Base-by-base conservation (phyloP, 2,329 filamentous ascomycete genomes). In the Trichoderma koningii region DNA sequence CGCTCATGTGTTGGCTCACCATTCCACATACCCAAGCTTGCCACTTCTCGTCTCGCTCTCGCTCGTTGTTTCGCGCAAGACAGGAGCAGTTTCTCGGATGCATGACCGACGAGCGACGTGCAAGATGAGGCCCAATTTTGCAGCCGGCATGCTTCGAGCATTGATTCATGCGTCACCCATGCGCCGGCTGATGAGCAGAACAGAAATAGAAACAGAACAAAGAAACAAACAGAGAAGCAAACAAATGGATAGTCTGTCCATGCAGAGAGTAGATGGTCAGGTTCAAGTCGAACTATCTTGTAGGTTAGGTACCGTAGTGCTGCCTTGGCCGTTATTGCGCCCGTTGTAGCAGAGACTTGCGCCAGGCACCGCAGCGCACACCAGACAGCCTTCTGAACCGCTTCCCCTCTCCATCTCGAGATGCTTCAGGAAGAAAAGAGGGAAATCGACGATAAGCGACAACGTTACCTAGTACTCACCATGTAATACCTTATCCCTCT, bases 21-120 rank as follows among this genome's bases (percentile, higher is more conserved):
- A 23, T 23, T 3, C 2, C 3, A 23, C 3, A 3, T 23, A 23
- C 3, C 21, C 21, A 23, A 23, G 21, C n/a, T n/a, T n/a, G n/a
- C n/a, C n/a, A n/a, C n/a, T 28, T 23, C 34, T 19, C 19, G 34
- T 19, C 55, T 45, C 26, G 47, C 0, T 30, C 51, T 23, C 5
- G 28, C 44, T 48, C n/a, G 55, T 30, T 28, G 51, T 45, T 45
- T 12, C 12, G 42, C 28, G 55, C 28, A 59, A 38, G 55, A 48
- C 10, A 38, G 12, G 34, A 38, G 34, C 34, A 48, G 21, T 55
- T 55, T 12, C 60, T 44, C 59, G 14, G 38, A 30, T 41, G 34
- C 59, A 57, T 62, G 59, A 41, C 48, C 48, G 21, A 45, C 47
- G 38, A 17, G 55, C 26, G 55, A 57, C 47, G 41, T 30, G 55